Conservation (phyloP, 768 basidiomycete genomes). For the Phlegmacium glaucopus region DNA sequence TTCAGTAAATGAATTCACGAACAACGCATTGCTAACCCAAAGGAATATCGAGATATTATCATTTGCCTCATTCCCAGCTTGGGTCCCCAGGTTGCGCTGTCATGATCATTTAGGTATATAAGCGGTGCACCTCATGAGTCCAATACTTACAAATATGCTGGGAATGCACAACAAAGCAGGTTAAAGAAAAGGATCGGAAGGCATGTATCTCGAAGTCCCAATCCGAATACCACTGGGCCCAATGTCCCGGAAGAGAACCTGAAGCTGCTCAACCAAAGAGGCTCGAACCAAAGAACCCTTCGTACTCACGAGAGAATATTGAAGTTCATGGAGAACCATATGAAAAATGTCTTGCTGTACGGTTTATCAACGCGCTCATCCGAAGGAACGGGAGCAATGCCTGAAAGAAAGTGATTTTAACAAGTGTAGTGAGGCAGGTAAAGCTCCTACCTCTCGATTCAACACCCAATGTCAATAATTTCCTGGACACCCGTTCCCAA, state of each 20-base stretch:
- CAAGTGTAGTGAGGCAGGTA: too few relatives aligned
- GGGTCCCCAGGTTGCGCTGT: slow-evolving; percentile 68
- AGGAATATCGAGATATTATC: slow-evolving; percentile 56
- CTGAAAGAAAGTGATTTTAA: slow-evolving; percentile 19
- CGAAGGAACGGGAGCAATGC: slow-evolving; percentile 52
- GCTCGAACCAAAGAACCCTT: neutral
- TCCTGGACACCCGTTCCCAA: too few relatives aligned
- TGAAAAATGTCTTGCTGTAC: slow-evolving; percentile 69
- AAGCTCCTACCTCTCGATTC: too few relatives aligned
- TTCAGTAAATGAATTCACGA: neutral
- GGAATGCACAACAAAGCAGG: slow-evolving; percentile 51
- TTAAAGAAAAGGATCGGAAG: slow-evolving; percentile 69
- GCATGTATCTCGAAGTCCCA: slow-evolving; percentile 61
- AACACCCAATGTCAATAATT: too few relatives aligned
- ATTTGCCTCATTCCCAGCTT: slow-evolving; percentile 85
- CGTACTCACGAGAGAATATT: slow-evolving; percentile 63
- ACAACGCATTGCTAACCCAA: slow-evolving; percentile 28
- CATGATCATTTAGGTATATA: neutral
- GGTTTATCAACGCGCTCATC: slow-evolving; percentile 58
- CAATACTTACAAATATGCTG: slow-evolving; percentile 56
- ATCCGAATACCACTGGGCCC: slow-evolving; percentile 56
- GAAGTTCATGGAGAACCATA: slow-evolving; percentile 73
- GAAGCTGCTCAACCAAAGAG: neutral
- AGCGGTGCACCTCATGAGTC: neutral
- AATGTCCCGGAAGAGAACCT: slow-evolving; percentile 69